Percentiles rank a stretch among this genome's conserved stretches.
Conservation (phyloP, 441 rosid genomes). For the Eutrema salsugineum region DNA sequence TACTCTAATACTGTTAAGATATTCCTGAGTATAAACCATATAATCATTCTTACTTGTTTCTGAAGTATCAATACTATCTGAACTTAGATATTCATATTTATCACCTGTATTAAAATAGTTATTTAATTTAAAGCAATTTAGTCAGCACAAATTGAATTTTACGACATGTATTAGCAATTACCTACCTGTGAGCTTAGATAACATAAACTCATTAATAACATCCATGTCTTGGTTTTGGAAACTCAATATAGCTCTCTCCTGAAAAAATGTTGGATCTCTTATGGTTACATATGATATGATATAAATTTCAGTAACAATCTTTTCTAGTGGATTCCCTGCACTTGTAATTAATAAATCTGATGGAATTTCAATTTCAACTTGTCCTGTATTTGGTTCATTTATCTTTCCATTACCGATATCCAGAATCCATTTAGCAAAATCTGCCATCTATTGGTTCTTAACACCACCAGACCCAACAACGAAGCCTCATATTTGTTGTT, state of each 20-base stretch:
- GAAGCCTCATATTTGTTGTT: not conserved
- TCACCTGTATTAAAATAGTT: too few species aligned
- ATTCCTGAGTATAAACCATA: not conserved
- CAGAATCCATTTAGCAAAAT: not conserved
- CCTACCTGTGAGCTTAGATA: too few species aligned
- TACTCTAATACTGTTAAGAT: not conserved
- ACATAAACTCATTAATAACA: too few species aligned
- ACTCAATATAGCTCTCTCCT: too few species aligned
- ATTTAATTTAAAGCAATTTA: too few species aligned
- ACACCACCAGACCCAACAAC: not conserved
- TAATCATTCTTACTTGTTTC: not conserved
- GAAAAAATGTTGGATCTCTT: too few species aligned
- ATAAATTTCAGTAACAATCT: not conserved
- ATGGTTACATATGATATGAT: not conserved
- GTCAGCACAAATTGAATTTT: too few species aligned
- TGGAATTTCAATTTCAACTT: not conserved
- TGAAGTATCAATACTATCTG: not conserved
- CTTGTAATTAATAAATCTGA: not conserved
- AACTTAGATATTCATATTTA: not conserved
- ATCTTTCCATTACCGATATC: constrained; percentile 3
- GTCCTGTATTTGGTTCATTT: not conserved
- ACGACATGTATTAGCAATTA: too few species aligned
- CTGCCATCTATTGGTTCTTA: not conserved
- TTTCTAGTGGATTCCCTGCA: not conserved
- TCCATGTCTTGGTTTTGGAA: too few species aligned